Conservation (phyloP, 73 alveolate species). For the Durusdinium trenchii region DNA sequence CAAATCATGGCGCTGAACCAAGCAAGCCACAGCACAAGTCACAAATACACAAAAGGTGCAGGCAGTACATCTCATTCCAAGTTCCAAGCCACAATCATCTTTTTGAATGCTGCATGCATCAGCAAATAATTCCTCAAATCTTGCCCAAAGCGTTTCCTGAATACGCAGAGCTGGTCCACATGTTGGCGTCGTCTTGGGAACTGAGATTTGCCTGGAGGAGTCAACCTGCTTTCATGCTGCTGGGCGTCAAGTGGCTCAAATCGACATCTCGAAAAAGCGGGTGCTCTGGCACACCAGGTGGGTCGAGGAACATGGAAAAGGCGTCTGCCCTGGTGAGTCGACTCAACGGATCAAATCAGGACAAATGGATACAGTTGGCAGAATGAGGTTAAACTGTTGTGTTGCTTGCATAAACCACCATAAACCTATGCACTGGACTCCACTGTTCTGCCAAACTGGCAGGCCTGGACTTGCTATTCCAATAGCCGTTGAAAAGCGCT, state of each 20-base stretch:
- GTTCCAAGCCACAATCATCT: constrained; percentile 32
- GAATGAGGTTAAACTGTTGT: not conserved
- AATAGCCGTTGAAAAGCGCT: constrained; percentile 85
- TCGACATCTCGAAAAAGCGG: constrained; percentile 81
- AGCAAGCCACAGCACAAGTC: not conserved
- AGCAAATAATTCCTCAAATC: constrained; percentile 67
- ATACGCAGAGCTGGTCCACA: no score
- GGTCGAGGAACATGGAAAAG: constrained; percentile 82
- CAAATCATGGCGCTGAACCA: no score
- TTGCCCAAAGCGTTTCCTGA: constrained; percentile 87
- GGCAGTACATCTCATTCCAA: no score
- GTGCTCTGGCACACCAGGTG: constrained; percentile 89
- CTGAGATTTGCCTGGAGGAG: no score
- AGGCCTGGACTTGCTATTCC: constrained; percentile 81
- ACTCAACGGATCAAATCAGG: not conserved
- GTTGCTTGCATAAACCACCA: no score
- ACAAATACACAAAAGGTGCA: not conserved
- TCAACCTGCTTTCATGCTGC: no score
- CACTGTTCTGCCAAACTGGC: no score
- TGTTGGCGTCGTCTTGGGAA: no score
- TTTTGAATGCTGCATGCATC: constrained; percentile 80
- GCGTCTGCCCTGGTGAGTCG: constrained; percentile 84
- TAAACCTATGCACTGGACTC: not conserved
- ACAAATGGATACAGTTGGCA: no score
- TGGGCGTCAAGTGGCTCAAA: constrained; percentile 68